Conservation (phyloP, 495 filamentous ascomycete genomes). For the Cercophora sp. region DNA sequence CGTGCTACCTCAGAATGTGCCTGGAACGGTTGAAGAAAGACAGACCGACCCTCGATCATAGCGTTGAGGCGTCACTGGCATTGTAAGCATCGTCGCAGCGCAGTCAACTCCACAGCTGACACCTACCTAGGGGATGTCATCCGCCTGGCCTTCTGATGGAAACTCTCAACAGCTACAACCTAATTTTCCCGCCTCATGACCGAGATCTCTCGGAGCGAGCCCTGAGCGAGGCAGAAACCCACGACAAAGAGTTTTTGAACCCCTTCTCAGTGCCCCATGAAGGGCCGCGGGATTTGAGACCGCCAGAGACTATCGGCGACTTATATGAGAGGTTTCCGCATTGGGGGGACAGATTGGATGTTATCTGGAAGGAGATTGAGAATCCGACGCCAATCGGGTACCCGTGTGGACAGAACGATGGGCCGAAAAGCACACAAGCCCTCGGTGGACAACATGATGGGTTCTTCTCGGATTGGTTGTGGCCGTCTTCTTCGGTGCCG, state of each 20-base stretch:
- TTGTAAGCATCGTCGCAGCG: neutral
- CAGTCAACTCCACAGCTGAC: neutral
- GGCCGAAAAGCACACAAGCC: slow-evolving; percentile 12
- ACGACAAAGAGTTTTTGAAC: slow-evolving; percentile 3
- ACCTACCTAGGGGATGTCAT: slow-evolving; percentile 12
- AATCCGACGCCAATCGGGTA: slow-evolving; percentile 15
- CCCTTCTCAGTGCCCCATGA: slow-evolving; percentile 3
- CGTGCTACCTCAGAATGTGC: slow-evolving; percentile 5
- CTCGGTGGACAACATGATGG: slow-evolving; percentile 17
- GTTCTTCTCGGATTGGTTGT: slow-evolving; percentile 6
- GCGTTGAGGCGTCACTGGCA: slow-evolving; percentile 1
- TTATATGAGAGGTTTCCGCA: slow-evolving; percentile 11
- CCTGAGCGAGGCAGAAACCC: neutral
- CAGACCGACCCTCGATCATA: neutral
- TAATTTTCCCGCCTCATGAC: slow-evolving; percentile 8
- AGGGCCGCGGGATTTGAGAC: slow-evolving; percentile 1
- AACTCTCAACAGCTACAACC: slow-evolving; percentile 5
- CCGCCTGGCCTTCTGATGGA: slow-evolving; percentile 7
- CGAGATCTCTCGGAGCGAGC: neutral
- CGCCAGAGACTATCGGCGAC: slow-evolving; percentile 2
- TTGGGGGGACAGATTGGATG: slow-evolving; percentile 13
- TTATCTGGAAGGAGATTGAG: slow-evolving; percentile 13
- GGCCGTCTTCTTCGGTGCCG: slow-evolving; percentile 12
- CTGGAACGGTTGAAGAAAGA: slow-evolving; percentile 2
- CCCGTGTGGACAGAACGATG: slow-evolving; percentile 11